Base-by-base conservation (phyloP, 179 eudicot genomes). In the Vitellaria paradoxa region DNA sequence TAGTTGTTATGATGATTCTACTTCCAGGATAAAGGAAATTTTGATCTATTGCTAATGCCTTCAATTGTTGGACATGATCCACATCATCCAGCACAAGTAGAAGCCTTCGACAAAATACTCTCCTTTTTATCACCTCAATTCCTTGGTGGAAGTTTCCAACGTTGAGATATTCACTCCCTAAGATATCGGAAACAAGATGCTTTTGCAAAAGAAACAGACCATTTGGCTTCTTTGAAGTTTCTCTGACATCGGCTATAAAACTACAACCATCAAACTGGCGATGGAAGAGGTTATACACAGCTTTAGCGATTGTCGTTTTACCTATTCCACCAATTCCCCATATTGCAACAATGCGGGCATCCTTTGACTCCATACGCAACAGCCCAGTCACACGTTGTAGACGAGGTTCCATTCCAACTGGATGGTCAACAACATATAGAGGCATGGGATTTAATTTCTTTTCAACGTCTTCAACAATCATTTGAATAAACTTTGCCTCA, bases 71-170 rank as follows among this genome's bases (percentile, higher is more conserved):
- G 6, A 53, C 9, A 40, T 76, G 45, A 66, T 77, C 74, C 21
- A 77, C 74, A 42, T 68, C 59, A 42, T 77, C 74, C 12, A 77
- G 57, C 68, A 77, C 55, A 45, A 68, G 37, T 11, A 77, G 74
- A 68, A 77, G 52, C 74, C 21, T 77, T 56, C 46, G 50, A 42
- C 49, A 9, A 5, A 59, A 45, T 67, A 20, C 49, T 61, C 61
- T 14, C n/a, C 23, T 47, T 56, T 46, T 68, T 50, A 76, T 53
- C 6, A 65, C 30, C 11, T 52, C 59, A 37, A 30, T 53, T n/a
- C 78, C 78, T 37, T 66, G 53, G 30, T 76, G 2, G 14, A 4
- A 5, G 52, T n/a, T 76, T 0, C 49, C 23, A 1, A 64, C 12
- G 8, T 55, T 20, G 15, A 10, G 42, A 56, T 8, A 21, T 47